These are phyloP conservation scores for Pythium biforme DNA, from an alignment of 352 stramenopile genomes.

Conservation along the genomic window DNA sequence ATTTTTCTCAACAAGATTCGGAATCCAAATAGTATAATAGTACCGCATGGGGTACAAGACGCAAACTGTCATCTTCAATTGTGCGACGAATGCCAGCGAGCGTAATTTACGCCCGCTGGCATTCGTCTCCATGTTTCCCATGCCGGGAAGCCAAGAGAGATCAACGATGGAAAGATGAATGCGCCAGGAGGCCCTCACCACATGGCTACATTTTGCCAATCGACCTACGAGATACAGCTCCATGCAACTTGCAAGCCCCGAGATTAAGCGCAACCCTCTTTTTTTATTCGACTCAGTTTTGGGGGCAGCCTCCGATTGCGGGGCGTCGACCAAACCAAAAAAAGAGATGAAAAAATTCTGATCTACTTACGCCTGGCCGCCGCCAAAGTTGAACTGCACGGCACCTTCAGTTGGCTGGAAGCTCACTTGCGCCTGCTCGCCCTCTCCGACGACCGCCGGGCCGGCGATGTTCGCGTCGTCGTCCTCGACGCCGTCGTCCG, in stretches of 20 bases:
- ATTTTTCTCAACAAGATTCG: background rate
- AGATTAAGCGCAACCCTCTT: background rate
- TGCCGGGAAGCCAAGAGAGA: background rate
- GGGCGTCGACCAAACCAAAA: background rate
- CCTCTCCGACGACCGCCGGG: slow-evolving; percentile 47
- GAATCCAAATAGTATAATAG: background rate
- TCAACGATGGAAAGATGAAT: background rate
- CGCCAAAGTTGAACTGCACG: slow-evolving; percentile 72
- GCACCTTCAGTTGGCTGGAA: slow-evolving; percentile 71
- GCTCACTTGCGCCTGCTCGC: slow-evolving; percentile 41
- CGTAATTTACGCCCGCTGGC: no score
- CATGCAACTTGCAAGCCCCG: background rate
- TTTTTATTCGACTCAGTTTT: background rate
- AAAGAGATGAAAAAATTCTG: background rate
- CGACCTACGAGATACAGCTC: background rate
- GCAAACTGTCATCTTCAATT: no score
- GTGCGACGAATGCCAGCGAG: no score
- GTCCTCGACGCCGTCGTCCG: slow-evolving; percentile 47
- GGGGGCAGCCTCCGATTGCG: no score
- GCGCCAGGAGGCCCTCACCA: background rate
- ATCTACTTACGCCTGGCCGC: background rate
- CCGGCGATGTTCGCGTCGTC: slow-evolving; percentile 30
- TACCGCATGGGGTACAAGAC: background rate
- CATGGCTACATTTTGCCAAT: slow-evolving; percentile 9
- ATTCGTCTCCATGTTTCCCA: background rate